Evolutionary conservation across 257 asterid species (phyloP).

Genomic region (Solanum clarkiae): DNA sequence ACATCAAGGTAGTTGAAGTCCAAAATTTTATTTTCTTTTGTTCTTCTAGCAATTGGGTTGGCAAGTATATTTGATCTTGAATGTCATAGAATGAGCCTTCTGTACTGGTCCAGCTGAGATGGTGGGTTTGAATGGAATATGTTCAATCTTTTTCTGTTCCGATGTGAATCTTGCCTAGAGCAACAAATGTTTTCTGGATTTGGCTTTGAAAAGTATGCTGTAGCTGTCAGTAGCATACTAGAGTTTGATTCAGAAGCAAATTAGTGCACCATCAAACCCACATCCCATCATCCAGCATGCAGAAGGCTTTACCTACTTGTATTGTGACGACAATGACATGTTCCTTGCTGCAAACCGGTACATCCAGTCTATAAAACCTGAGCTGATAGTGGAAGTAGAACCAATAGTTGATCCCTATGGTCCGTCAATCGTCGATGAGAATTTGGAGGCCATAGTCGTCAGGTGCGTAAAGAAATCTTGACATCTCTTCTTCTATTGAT

Average conservation of each 20-base stretch:
- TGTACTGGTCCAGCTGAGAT: background rate
- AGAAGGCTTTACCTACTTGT: background rate
- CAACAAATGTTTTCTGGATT: background rate
- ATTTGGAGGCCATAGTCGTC: slow-evolving; percentile 89
- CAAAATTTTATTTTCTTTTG: background rate
- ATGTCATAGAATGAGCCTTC: background rate
- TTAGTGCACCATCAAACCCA: background rate
- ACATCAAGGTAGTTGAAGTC: slow-evolving; percentile 47
- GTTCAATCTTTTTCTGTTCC: background rate
- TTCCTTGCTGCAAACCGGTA: background rate
- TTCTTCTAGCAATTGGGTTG: background rate
- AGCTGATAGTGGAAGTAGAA: slow-evolving; percentile 63
- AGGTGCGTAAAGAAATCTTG: slow-evolving; percentile 21
- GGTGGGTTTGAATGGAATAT: background rate
- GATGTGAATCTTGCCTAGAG: background rate
- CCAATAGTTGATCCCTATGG: slow-evolving; percentile 87
- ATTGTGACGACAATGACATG: slow-evolving; percentile 7
- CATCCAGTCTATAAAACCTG: slow-evolving; percentile 64
- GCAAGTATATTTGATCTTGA: background rate
- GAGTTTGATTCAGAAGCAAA: background rate
- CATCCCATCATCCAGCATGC: background rate
- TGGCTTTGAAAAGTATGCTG: background rate
- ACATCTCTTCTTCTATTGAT: background rate
- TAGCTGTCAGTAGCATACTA: background rate
- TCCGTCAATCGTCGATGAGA: slow-evolving; percentile 64